phyloP scores from a whole-genome alignment of 2,329 filamentous ascomycete genomes.

The Exutisphaerella laricina region DNA sequence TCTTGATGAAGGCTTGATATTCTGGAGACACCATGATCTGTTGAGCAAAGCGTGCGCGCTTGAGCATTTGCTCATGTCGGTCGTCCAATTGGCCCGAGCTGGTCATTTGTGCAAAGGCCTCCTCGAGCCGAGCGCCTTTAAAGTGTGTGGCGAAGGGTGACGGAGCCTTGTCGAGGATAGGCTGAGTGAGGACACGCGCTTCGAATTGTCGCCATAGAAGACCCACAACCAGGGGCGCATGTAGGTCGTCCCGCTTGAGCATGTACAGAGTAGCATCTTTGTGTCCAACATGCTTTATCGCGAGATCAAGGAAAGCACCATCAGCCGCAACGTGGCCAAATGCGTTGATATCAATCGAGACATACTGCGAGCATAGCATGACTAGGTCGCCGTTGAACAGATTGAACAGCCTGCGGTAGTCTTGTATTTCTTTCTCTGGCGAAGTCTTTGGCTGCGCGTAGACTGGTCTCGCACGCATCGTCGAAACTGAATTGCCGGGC shows the following conservation, averaged over 20 bases:
- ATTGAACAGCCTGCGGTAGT: background rate
- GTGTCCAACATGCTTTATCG: conserved; percentile 6
- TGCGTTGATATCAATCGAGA: background rate
- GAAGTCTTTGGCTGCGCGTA: conserved; percentile 3
- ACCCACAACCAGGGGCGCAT: conserved; percentile 8
- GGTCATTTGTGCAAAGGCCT: conserved; percentile 2
- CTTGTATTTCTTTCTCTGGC: background rate
- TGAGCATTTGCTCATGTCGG: background rate
- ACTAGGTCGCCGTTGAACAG: background rate
- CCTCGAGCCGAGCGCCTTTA: conserved; percentile 5
- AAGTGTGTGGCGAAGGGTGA: conserved; percentile 6
- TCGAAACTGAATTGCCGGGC: too few species aligned
- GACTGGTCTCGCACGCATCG: too few species aligned
- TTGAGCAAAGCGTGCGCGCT: background rate
- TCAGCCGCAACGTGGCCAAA: background rate
- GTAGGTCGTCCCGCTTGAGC: conserved; percentile 6
- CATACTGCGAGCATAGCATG: background rate
- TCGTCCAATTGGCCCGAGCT: conserved; percentile 2
- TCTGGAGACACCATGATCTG: background rate
- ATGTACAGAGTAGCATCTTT: conserved; percentile 5
- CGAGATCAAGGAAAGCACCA: conserved; percentile 5
- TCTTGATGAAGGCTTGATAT: conserved; percentile 2
- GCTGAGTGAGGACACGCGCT: conserved; percentile 5
- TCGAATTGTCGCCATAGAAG: conserved; percentile 10
- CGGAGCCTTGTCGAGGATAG: conserved; percentile 6